Percentiles rank a stretch among this genome's conserved stretches.
Evolutionary conservation across 805 yeast species (phyloP).

Genomic region (Clavispora vitiphila): DNA sequence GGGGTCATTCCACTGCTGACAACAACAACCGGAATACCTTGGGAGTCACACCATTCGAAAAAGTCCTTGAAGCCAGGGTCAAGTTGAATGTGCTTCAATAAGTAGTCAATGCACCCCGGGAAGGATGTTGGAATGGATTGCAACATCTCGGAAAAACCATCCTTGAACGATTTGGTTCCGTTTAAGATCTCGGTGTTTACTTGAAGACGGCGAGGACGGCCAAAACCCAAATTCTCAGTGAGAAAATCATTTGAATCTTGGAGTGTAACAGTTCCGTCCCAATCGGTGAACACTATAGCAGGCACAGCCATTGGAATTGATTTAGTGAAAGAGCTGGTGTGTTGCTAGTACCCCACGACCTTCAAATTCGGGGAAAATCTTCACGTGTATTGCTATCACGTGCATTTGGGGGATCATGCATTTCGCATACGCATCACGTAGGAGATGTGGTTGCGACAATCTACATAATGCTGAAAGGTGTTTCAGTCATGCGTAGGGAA

Average conservation of each 20-base stretch:
- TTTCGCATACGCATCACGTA: no score
- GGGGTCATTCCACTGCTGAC: slow-evolving; percentile 95
- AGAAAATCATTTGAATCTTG: slow-evolving; percentile 92
- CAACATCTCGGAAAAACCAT: slow-evolving; percentile 81
- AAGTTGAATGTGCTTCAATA: slow-evolving; percentile 61
- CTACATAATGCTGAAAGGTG: no score
- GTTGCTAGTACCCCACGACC: no score
- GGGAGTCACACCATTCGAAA: slow-evolving; percentile 69
- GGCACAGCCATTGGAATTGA: slow-evolving; percentile 19
- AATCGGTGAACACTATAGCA: slow-evolving; percentile 92
- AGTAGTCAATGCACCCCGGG: slow-evolving; percentile 69
- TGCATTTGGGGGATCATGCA: no score
- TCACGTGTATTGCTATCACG: no score
- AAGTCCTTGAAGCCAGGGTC: slow-evolving; percentile 89
- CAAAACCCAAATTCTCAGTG: slow-evolving; percentile 88
- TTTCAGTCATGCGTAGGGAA: no score
- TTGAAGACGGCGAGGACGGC: slow-evolving; percentile 57
- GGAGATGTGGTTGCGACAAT: no score
- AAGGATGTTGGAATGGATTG: slow-evolving; percentile 72
- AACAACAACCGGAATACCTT: slow-evolving; percentile 77
- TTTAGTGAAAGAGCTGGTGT: not conserved
- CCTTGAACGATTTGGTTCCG: slow-evolving; percentile 67
- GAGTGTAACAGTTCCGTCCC: slow-evolving; percentile 95
- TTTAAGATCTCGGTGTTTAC: slow-evolving; percentile 70
- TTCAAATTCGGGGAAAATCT: no score